Evolutionary conservation across 805 yeast genomes (phyloP), one percentile per base, ranked within the genome.

Genomic region (Gaillardinia entomophila): DNA sequence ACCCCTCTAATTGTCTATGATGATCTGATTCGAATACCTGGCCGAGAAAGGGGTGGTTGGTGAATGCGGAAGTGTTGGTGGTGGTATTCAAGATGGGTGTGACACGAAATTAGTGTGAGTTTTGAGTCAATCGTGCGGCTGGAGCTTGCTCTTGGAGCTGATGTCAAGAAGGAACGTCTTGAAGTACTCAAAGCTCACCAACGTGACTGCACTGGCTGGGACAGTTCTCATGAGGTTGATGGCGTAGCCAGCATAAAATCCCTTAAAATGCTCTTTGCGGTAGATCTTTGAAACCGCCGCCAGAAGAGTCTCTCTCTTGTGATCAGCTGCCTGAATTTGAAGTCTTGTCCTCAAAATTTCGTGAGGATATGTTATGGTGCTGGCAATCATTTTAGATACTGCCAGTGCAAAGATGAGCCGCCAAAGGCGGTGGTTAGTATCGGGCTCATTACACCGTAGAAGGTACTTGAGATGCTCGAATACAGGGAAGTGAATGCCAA

Each of bases 171-270:
- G 62, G 48, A 73, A 74, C 25, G 71, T 67, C 52, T 77, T 77
- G 54, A 82, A 73, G 53, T 81, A 82, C 52, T 92, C 98, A 57
- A 85, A 92, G 18, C 95, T 84, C 7, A 90, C 88, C 45, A 92
- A 67, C 2, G 98, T 92, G n/a, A 90, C 86, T 1, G 97, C 97
- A 45, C 88, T 77, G 1, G 96, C 89, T 3, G 98, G 98, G 0
- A 90, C 86, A 0, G 98, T 92, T 46, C 98, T 68, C 19, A 86
- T 75, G 49, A 92, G 62, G 51, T 92, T 92, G 14, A 94, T 80
- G 1, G 79, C 70, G 48, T 89, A 83, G 0, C 98, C 98, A 1
- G 92, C 80, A 52, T 92, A 92, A 53, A 87, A 90, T 3, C 92
- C 96, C 24, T 68, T 56, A 33, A 81, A 41, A 3, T 97, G 96